Evolutionary conservation across 306 rosid genomes (phyloP).

Genomic region (Cucurbita ficifolia): DNA sequence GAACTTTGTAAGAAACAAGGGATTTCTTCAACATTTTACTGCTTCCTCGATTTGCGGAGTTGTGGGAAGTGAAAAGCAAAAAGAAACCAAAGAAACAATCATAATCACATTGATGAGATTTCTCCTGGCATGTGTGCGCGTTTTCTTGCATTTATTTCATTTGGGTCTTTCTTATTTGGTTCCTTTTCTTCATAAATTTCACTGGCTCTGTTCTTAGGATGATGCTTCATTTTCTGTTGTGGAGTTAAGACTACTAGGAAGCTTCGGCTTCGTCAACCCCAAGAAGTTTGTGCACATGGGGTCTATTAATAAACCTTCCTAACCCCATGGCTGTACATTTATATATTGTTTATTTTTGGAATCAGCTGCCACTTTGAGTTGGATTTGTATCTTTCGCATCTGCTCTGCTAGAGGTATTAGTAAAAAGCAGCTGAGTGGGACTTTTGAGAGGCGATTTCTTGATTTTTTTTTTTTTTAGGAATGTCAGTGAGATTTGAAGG

Average conservation of each 20-base stretch:
- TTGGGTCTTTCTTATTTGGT: background rate
- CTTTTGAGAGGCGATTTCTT: background rate
- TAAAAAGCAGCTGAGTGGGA: background rate
- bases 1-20: background rate
- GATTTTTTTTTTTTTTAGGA: background rate
- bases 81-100: background rate
- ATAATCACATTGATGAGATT: background rate
- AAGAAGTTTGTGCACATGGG: constrained; percentile 10
- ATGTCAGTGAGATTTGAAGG: background rate
- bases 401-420: background rate
- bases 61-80: background rate
- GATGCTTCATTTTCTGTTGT: background rate
- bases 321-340: background rate
- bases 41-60: background rate
- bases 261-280: background rate
- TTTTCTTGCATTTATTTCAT: constrained; percentile 2
- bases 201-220: background rate
- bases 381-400: background rate
- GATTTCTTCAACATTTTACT: background rate
- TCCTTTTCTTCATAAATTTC: constrained; percentile 3
- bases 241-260: background rate
- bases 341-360: background rate
- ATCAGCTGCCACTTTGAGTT: constrained; percentile 5
- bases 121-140: background rate
- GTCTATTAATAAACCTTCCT: background rate